phyloP scores from a whole-genome alignment of 2,329 filamentous ascomycete species.

The Metarhizium robertsii region DNA sequence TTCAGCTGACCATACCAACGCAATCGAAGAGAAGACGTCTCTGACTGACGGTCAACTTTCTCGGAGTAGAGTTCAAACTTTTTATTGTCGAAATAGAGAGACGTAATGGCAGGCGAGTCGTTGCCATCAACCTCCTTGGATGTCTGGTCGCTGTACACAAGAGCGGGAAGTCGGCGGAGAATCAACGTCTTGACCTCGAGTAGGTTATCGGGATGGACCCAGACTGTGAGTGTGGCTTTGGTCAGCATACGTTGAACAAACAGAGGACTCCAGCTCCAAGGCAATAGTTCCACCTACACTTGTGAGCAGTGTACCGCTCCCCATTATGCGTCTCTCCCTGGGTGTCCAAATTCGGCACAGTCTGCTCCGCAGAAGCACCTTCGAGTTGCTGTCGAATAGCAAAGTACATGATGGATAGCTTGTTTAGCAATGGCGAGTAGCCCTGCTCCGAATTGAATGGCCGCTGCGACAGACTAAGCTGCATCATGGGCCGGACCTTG shows the following conservation, averaged over 20 bases:
- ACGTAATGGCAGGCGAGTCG: slow-evolving; percentile 85
- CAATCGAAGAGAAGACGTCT: slow-evolving; percentile 75
- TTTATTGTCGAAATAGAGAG: slow-evolving; percentile 87
- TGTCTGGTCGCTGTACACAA: slow-evolving; percentile 85
- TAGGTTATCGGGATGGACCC: slow-evolving; percentile 92
- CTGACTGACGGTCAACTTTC: slow-evolving; percentile 68
- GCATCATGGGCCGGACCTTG: slow-evolving; percentile 82
- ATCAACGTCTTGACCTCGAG: slow-evolving; percentile 96
- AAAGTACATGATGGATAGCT: slow-evolving; percentile 91
- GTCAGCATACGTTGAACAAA: slow-evolving; percentile 18
- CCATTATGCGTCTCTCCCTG: slow-evolving; percentile 50
- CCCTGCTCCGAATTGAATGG: slow-evolving; percentile 89
- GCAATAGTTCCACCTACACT: slow-evolving; percentile 49
- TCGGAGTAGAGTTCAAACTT: slow-evolving; percentile 78
- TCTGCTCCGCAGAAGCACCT: slow-evolving; percentile 30
- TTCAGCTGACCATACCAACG: slow-evolving; percentile 86
- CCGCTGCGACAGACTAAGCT: slow-evolving; percentile 76
- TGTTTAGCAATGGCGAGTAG: slow-evolving; percentile 82
- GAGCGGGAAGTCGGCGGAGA: slow-evolving; percentile 76
- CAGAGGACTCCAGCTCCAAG: neutral
- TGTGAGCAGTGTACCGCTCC: slow-evolving; percentile 75
- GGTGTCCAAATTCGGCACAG: slow-evolving; percentile 37
- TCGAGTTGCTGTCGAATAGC: slow-evolving; percentile 82
- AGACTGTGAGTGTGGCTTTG: slow-evolving; percentile 49
- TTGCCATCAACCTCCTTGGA: slow-evolving; percentile 73